Evolutionary conservation across 129 eudicot genomes (phyloP).

Genomic region (Pittosporum tobira): DNA sequence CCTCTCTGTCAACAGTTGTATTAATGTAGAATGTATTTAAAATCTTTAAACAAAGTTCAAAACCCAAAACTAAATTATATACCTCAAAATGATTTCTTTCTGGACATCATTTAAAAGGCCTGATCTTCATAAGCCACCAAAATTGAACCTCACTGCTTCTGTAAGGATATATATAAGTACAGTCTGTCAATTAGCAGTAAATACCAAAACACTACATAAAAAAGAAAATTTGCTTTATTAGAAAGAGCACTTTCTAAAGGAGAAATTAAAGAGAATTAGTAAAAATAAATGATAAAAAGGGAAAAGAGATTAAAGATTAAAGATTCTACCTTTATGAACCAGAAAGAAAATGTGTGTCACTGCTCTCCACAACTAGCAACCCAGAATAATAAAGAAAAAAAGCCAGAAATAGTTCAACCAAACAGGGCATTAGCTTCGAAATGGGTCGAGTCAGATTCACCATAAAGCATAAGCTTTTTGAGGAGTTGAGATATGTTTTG

Average conservation of each 20-base stretch:
- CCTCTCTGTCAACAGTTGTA: constrained; percentile 34
- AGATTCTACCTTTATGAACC: constrained; percentile 41
- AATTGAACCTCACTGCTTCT: constrained; percentile 21
- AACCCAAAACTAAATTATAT: constrained; percentile 17
- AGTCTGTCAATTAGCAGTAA: constrained; percentile 2
- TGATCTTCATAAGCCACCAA: constrained; percentile 17
- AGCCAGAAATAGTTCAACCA: background rate
- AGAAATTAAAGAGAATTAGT: background rate
- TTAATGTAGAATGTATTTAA: constrained; percentile 20
- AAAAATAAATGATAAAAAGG: background rate
- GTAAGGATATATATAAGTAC: constrained; percentile 12
- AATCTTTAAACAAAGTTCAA: constrained; percentile 36
- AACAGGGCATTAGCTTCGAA: background rate
- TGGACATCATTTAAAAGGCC: constrained; percentile 24
- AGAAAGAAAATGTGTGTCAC: constrained; percentile 14
- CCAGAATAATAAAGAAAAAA: background rate
- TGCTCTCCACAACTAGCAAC: constrained; percentile 23
- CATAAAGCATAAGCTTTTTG: no score
- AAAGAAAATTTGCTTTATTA: background rate
- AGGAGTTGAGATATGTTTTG: no score
- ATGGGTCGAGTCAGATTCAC: no score
- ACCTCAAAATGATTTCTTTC: constrained; percentile 24
- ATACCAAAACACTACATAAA: background rate
- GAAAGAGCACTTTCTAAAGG: background rate
- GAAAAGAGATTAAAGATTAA: constrained; percentile 22